Evolutionary conservation across 768 basidiomycete species (phyloP), one percentile per base, ranked within the genome.

Genomic region (Termitomyces sp.): DNA sequence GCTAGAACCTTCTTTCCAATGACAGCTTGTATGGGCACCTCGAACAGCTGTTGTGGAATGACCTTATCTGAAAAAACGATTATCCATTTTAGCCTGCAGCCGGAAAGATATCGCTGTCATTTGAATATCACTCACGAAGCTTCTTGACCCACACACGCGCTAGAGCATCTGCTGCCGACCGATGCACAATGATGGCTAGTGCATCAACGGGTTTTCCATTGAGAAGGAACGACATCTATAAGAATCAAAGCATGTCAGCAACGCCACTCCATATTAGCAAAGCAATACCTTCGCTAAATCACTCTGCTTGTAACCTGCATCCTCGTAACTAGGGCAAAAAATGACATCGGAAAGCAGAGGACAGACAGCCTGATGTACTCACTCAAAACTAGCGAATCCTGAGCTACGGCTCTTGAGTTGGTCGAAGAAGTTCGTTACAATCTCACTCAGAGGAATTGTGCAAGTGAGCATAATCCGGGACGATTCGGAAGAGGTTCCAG

Each of bases 381-480:
- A 94, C 90, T 94, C 93, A 68, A 95, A 95, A 67, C 90, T 92
- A 18, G 92, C 92, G 68, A 90, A 94, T 9, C 92, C 94, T 12
- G 89, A 94, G 66, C 90, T 92, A 53, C 93, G 83, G 66, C 92
- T 88, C 73, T 99, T 99, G 55, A 99, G 80, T 66, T 90, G 85
- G 69, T 95, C 91, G 69, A 97, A 98, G 70, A 99, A 98, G 71
- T 94, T 86, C 2, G 91, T 92, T 3, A 98, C 93, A 55, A 98
- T 91, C 71, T 96, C 93, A 65, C 87, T 88, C 61, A 98, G 74
- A 22, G 96, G 96, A n/a, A 98, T 68, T 2, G 76, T 80, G 65
- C 92, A 95, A 13, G 84, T 88, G 61, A 98, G 72, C 53, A 96
- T 89, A 39, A 90, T 82, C 26, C 93, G 85, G 8, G 87, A 74